Conservation (phyloP, 495 filamentous ascomycete species). For the Jackrogersella minutella region DNA sequence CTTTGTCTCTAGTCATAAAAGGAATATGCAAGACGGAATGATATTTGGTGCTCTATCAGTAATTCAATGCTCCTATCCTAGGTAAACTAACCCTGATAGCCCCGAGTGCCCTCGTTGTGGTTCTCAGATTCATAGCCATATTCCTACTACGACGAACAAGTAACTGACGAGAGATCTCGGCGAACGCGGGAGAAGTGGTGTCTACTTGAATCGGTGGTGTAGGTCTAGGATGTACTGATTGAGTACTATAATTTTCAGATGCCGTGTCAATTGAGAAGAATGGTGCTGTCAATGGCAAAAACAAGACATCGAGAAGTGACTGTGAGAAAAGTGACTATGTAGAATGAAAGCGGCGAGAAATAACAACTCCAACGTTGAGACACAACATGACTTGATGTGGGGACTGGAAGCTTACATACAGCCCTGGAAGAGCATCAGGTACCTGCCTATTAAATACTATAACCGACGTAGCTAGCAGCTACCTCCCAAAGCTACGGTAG, state of each 20-base stretch:
- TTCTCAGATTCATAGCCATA: conserved; percentile 62
- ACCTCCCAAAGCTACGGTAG: not conserved
- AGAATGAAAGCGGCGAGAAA: conserved; percentile 14
- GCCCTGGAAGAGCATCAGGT: too few species aligned
- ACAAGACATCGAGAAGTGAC: not conserved
- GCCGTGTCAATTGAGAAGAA: conserved; percentile 20
- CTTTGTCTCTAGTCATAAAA: not conserved
- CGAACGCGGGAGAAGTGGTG: not conserved
- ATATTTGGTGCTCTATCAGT: not conserved
- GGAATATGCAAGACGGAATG: not conserved
- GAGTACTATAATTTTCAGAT: conserved; percentile 4
- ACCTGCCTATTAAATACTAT: too few species aligned
- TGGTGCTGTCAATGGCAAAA: not conserved
- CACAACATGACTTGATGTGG: conserved; percentile 26
- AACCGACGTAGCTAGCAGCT: not conserved
- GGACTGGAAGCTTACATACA: conserved; percentile 5
- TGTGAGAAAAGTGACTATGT: conserved; percentile 1
- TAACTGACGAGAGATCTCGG: not conserved
- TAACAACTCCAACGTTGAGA: conserved; percentile 20
- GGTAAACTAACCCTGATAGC: conserved; percentile 65
- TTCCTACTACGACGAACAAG: conserved; percentile 12
- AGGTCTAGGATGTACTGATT: not conserved
- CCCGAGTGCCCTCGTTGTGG: conserved; percentile 54
- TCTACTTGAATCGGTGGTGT: not conserved
- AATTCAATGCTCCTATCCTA: too few species aligned